Percentiles rank a stretch among this genome's conserved stretches.
Evolutionary conservation across 2,329 filamentous ascomycete species (phyloP).

Genomic region (Colletotrichum sp.): DNA sequence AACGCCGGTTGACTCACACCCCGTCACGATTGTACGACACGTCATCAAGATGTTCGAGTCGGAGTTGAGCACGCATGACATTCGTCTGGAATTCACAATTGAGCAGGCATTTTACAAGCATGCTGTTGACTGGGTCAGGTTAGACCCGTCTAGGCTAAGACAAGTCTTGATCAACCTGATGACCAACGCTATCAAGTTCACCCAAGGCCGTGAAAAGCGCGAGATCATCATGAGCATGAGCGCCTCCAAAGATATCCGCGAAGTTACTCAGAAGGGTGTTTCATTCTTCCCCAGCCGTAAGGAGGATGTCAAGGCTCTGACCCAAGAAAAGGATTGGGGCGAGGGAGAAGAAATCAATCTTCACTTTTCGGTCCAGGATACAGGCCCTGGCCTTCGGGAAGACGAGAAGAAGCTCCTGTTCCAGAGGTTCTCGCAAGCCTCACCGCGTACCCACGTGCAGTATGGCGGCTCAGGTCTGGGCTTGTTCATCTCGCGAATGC

Average conservation of each 20-base stretch:
- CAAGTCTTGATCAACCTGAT: slow-evolving; percentile 81
- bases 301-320: slow-evolving; percentile 47
- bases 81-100: slow-evolving; percentile 72
- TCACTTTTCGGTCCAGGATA: slow-evolving; percentile 75
- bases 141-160: slow-evolving; percentile 76
- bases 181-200: slow-evolving; percentile 71
- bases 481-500: slow-evolving; percentile 77
- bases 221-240: slow-evolving; percentile 69
- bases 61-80: slow-evolving; percentile 74
- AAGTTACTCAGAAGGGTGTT: slow-evolving; percentile 43
- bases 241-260: slow-evolving; percentile 60
- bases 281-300: slow-evolving; percentile 53
- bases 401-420: slow-evolving; percentile 72
- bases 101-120: slow-evolving; percentile 71
- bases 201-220: slow-evolving; percentile 62
- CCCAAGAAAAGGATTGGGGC: slow-evolving; percentile 71
- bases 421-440: slow-evolving; percentile 72
- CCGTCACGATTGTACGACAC: slow-evolving; percentile 69
- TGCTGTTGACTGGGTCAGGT: slow-evolving; percentile 72
- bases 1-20: slow-evolving; percentile 73
- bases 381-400: slow-evolving; percentile 68
- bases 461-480: slow-evolving; percentile 75
- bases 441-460: slow-evolving; percentile 72
- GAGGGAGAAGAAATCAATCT: slow-evolving; percentile 73
- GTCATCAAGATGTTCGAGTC: slow-evolving; percentile 82